Base-by-base conservation (phyloP, 805 yeast genomes). In the Schwanniomyces polymorphus region DNA sequence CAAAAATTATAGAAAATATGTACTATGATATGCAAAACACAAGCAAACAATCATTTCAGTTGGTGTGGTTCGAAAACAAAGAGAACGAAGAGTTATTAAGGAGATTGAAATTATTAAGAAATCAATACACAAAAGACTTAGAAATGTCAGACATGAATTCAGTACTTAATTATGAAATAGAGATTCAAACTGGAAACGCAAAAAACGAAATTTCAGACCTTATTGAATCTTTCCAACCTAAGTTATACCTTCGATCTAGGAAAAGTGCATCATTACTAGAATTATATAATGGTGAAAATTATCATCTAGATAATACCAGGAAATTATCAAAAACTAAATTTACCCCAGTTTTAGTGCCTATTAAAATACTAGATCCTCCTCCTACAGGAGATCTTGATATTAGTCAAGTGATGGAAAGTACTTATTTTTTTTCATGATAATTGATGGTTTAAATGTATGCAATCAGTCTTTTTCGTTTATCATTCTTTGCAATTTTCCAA, bases 401-500 rank as follows among this genome's bases (percentile, higher is more conserved):
- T 8, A 50, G 48, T 2, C 46, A 55, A 34, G 75, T 74, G 4
- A 45, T 60, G 27, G 44, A 63, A 7, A 71, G 75, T 56, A 57
- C 51, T 44, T 68, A 52, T 53, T 74, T 74, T 49, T 74, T 73
- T 48, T 65, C 75, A 12, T 72, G 52, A 55, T 28, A 16, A 11
- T 17, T 31, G 16, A 34, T n/a, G 43, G 42, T 29, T 38, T 25
- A 37, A 27, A 42, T 35, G 7, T 25, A 27, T 44, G 21, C n/a
- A 12, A 29, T 45, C 31, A 37, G 5, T 41, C 38, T 35, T 56
- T 48, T 48, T 76, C 75, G 29, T 79, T 63, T 14, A 85, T 77
- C 85, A 82, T 77, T 27, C 61, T 66, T 52, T 85, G 80, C 25
- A 85, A 61, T 46, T 69, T 72, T 0, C 81, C 81, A 61, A 85